Conservation (phyloP, 2,329 filamentous ascomycete genomes). For the Apiospora sp. region DNA sequence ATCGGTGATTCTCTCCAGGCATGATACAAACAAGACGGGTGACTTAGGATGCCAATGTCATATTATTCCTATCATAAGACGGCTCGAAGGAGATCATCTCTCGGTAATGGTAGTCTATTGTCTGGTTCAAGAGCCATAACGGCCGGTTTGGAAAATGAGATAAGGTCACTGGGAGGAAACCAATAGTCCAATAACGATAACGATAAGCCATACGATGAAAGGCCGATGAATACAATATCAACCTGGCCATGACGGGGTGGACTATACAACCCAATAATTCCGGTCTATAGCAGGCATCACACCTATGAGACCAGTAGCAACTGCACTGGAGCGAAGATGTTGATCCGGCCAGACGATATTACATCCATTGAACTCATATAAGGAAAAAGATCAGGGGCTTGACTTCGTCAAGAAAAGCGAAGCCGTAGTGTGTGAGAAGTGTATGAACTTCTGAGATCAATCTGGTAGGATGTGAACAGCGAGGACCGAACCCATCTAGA, state of each 20-base stretch:
- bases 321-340: constrained; percentile 10
- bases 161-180: background rate
- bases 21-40: background rate
- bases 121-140: constrained; percentile 5
- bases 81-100: background rate
- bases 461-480: background rate
- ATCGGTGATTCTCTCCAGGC: background rate
- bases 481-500: background rate
- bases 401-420: background rate
- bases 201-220: background rate
- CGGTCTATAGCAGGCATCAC: background rate
- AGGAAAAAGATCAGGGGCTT: constrained; percentile 2
- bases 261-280: background rate
- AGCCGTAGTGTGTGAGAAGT: background rate
- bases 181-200: background rate
- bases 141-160: background rate
- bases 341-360: background rate
- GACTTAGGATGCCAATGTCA: constrained; percentile 4
- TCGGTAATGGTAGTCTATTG: constrained; percentile 18
- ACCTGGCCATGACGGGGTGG: background rate
- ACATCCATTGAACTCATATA: background rate
- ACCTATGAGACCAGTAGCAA: constrained; percentile 12
- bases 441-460: background rate
- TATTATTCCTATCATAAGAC: constrained; percentile 10
- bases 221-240: background rate